These are phyloP conservation scores for Inga laurina DNA, from an alignment of 306 rosid species.

Conservation along the genomic window DNA sequence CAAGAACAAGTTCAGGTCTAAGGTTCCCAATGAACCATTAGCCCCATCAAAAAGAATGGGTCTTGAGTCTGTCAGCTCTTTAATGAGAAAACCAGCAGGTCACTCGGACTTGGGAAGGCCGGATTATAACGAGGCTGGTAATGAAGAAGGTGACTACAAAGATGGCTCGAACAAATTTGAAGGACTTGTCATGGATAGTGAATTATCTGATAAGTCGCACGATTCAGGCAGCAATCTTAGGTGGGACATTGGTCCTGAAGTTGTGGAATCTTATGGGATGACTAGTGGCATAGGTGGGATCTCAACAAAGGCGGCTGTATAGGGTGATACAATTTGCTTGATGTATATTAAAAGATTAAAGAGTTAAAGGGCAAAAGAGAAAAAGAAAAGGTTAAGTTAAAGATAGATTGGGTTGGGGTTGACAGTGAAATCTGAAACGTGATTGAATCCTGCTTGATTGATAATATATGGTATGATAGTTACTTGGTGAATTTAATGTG, in stretches of 20 bases:
- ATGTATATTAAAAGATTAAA: conserved; percentile 23
- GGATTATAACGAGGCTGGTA: conserved; percentile 29
- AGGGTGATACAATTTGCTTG: conserved; percentile 15
- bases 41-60: conserved; percentile 33
- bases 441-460: not conserved
- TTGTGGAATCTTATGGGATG: conserved; percentile 35
- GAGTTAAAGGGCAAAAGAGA: not conserved
- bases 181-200: conserved; percentile 28
- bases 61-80: conserved; percentile 38
- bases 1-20: conserved; percentile 60
- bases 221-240: conserved; percentile 48
- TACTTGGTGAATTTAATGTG: not conserved
- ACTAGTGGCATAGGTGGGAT: conserved; percentile 11
- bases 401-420: conserved; percentile 4
- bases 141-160: conserved; percentile 30
- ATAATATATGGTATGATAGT: conserved; percentile 12
- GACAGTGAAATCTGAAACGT: conserved; percentile 1
- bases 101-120: conserved; percentile 49
- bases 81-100: conserved; percentile 39
- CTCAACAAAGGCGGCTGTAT: conserved; percentile 16
- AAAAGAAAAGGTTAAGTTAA: not conserved
- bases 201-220: conserved; percentile 35
- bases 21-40: conserved; percentile 45
- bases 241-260: conserved; percentile 39
- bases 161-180: conserved; percentile 34